Conservation (phyloP, 768 basidiomycete species). For the Tremella mesenterica region DNA sequence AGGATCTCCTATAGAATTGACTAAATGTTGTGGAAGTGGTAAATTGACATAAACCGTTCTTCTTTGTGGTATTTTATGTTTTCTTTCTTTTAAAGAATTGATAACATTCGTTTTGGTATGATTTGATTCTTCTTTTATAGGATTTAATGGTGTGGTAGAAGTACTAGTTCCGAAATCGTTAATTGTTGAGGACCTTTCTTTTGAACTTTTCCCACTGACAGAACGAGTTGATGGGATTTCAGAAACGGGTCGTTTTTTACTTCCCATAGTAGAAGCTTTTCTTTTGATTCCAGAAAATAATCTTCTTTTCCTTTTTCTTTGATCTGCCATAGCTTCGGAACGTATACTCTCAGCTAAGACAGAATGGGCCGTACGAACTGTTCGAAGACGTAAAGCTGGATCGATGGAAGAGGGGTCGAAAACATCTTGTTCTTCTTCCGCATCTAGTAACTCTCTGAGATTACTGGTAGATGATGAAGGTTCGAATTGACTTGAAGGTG, state of each 20-base stretch:
- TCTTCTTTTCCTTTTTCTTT: conserved; percentile 41
- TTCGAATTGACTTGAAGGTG: no score
- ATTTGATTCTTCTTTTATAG: background rate
- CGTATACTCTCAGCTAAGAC: conserved; percentile 79
- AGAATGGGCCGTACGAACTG: conserved; percentile 85
- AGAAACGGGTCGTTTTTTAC: conserved; percentile 4
- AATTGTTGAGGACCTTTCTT: conserved; percentile 7
- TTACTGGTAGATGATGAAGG: no score
- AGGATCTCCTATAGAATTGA: conserved; percentile 67
- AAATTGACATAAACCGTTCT: conserved; percentile 76
- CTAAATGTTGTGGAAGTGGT: conserved; percentile 57
- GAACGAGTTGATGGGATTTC: conserved; percentile 8
- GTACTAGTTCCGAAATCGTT: conserved; percentile 2
- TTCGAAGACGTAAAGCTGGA: conserved; percentile 75
- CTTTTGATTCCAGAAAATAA: conserved; percentile 25
- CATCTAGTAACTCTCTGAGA: no score
- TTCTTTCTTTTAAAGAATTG: conserved; percentile 32
- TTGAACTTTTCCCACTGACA: background rate
- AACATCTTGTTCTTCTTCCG: conserved; percentile 25
- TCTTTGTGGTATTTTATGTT: conserved; percentile 48
- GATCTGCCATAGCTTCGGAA: conserved; percentile 54
- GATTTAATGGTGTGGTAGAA: background rate
- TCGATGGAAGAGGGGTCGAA: conserved; percentile 48
- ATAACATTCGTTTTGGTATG: conserved; percentile 41
- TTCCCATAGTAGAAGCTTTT: conserved; percentile 2